A percentile compares a stretch with the other conserved stretches of the same genome.
phyloP scores from a whole-genome alignment of 208 protist species.

The Leishmania amazonensis region DNA sequence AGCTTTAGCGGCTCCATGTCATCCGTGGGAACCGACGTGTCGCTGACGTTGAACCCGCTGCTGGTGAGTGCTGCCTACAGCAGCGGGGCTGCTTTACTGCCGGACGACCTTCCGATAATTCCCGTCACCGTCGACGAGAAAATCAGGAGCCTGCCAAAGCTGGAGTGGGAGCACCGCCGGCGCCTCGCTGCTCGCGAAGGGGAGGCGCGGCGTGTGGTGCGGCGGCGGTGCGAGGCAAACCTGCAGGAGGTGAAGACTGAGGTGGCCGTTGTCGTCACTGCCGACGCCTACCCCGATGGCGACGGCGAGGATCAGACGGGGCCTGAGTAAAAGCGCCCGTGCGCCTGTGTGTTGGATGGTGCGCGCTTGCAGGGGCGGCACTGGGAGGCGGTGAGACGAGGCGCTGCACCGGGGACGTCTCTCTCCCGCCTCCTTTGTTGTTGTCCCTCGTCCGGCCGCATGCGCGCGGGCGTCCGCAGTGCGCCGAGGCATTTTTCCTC shows the following conservation, averaged over 20 bases:
- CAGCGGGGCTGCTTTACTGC: not conserved
- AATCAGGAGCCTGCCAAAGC: not conserved
- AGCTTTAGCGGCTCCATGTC: not conserved
- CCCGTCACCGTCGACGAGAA: slow-evolving; percentile 10
- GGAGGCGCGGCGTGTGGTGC: slow-evolving; percentile 4
- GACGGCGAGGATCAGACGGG: not conserved
- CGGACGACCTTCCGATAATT: not conserved
- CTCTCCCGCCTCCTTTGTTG: no score
- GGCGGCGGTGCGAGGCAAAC: not conserved
- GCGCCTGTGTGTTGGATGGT: not conserved
- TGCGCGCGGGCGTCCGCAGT: no score
- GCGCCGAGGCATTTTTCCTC: no score
- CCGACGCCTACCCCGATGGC: not conserved
- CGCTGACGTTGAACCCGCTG: not conserved
- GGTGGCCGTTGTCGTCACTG: not conserved
- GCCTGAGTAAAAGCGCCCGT: not conserved
- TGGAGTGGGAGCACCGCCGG: slow-evolving; percentile 5
- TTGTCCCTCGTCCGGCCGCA: no score
- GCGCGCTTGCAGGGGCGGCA: no score
- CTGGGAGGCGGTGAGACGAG: not conserved
- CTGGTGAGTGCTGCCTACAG: not conserved
- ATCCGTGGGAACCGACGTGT: not conserved
- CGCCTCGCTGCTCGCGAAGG: not conserved
- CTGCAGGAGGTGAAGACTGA: not conserved
- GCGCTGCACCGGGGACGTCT: no score